Evolutionary conservation across 202 grass and related monocot genomes (phyloP).

Genomic region (Cymbopogon flexuosus): DNA sequence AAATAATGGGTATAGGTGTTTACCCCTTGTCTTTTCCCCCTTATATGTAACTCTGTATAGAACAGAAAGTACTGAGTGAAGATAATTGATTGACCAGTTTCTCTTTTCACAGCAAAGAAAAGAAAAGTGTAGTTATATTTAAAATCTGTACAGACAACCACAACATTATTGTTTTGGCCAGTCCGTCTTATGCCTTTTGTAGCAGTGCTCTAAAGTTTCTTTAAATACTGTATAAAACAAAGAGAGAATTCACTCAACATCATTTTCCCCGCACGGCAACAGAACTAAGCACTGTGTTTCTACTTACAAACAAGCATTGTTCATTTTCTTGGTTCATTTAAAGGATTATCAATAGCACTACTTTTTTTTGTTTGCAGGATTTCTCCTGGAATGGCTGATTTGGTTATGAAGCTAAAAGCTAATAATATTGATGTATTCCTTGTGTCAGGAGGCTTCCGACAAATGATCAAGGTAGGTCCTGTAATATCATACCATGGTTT

Average conservation of each 20-base stretch:
- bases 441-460: slow-evolving; percentile 78
- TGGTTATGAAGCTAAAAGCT: slow-evolving; percentile 63
- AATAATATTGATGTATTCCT: slow-evolving; percentile 71
- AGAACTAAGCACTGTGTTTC: not conserved
- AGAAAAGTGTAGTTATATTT: not conserved
- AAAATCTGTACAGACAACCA: not conserved
- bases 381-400: slow-evolving; percentile 69
- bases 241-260: not conserved
- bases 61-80: not conserved
- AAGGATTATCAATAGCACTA: not conserved
- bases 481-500: too few relatives aligned
- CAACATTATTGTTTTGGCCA: not conserved
- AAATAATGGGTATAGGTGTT: not conserved
- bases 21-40: not conserved
- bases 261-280: not conserved
- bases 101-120: not conserved
- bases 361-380: slow-evolving; percentile 48
- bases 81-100: not conserved
- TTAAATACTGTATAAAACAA: not conserved
- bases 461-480: slow-evolving; percentile 64
- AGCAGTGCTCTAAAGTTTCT: not conserved
- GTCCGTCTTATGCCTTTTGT: not conserved
- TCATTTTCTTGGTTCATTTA: slow-evolving; percentile 24
- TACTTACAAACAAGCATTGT: not conserved
- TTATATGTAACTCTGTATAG: not conserved